These are phyloP conservation scores for Saccharomycopsis javanensis DNA, from an alignment of 805 yeast genomes.

Conservation along the genomic window DNA sequence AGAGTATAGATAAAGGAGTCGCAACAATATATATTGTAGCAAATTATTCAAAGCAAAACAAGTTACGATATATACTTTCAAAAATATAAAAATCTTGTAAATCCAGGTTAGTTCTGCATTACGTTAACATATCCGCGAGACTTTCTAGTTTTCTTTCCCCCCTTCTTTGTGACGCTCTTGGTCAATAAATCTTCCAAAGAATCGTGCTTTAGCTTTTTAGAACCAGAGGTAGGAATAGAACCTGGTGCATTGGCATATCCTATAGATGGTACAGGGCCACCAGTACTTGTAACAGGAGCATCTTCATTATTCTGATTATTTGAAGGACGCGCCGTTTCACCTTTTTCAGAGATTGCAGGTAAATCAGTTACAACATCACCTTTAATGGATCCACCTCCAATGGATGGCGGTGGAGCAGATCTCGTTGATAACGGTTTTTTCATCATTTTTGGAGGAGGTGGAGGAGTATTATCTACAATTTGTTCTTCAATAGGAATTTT, in stretches of 20 bases:
- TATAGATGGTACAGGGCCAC: not conserved
- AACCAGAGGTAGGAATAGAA: not conserved
- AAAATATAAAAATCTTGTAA: not conserved
- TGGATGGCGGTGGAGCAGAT: constrained; percentile 19
- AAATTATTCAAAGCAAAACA: no score
- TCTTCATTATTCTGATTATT: not conserved
- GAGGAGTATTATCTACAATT: constrained; percentile 26
- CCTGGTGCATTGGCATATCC: constrained; percentile 5
- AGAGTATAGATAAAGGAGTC: no score
- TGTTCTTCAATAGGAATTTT: constrained; percentile 60
- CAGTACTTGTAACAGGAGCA: not conserved
- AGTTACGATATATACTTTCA: no score
- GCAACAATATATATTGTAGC: no score
- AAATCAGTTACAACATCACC: not conserved
- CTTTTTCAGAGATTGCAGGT: not conserved
- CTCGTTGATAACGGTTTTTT: constrained; percentile 22
- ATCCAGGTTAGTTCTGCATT: not conserved
- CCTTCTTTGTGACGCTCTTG: not conserved
- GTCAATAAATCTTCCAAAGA: constrained; percentile 4
- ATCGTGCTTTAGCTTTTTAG: constrained; percentile 2
- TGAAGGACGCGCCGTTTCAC: not conserved
- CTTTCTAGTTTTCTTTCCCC: constrained; percentile 2
- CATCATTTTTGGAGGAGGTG: constrained; percentile 26
- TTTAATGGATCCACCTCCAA: not conserved
- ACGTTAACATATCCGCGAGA: constrained; percentile 11